Evolutionary conservation across 306 rosid species (phyloP).

Genomic region (Phaseolus lunatus): DNA sequence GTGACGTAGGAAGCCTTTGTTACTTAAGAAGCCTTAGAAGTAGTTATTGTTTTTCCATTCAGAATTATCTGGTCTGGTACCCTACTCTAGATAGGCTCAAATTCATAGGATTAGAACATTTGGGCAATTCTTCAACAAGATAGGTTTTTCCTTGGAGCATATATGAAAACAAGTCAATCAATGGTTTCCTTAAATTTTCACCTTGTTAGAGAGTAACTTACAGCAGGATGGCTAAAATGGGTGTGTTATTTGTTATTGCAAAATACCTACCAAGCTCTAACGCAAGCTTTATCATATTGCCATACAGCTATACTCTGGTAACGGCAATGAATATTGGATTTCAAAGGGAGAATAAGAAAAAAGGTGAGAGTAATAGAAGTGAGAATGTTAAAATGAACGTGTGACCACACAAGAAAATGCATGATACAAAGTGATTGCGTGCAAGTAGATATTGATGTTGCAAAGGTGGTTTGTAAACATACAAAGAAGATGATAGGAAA

Average conservation of each 20-base stretch:
- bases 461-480: neutral
- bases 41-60: slow-evolving; percentile 10
- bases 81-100: slow-evolving; percentile 12
- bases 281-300: neutral
- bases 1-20: neutral
- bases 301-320: neutral
- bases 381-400: neutral
- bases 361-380: neutral
- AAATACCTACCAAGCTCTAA: neutral
- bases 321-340: neutral
- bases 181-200: neutral
- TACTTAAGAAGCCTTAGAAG: slow-evolving; percentile 15
- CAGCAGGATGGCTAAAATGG: neutral
- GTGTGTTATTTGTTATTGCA: neutral
- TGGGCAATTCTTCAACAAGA: slow-evolving; percentile 24
- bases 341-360: neutral
- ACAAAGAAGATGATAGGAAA: neutral
- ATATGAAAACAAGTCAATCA: slow-evolving; percentile 17
- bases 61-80: slow-evolving; percentile 2
- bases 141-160: slow-evolving; percentile 16
- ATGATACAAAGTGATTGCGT: neutral
- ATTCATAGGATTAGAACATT: neutral
- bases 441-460: neutral
- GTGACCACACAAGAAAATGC: neutral
- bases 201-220: slow-evolving; percentile 7